phyloP scores from a whole-genome alignment of 2,329 filamentous ascomycete genomes.

The Cyphellophora attinorum region DNA sequence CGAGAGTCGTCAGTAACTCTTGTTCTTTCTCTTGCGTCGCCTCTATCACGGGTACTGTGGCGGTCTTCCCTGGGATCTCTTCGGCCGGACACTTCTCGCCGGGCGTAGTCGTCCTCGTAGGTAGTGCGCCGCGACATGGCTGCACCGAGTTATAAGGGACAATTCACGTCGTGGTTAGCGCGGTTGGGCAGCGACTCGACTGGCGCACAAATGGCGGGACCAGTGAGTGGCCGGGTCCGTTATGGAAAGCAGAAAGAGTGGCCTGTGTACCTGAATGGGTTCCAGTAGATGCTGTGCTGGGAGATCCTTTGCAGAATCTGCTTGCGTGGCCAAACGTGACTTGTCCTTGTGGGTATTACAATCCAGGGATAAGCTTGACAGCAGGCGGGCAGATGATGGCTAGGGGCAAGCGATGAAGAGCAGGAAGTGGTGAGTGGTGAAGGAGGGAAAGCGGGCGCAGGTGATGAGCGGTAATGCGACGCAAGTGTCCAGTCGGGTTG shows the following conservation, averaged over 20 bases:
- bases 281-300: too few relatives aligned
- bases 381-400: background rate
- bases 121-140: too few relatives aligned
- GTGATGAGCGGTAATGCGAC: conserved; percentile 1
- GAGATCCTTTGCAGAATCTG: too few relatives aligned
- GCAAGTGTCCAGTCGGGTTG: too few relatives aligned
- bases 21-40: background rate
- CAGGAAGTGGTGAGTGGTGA: too few relatives aligned
- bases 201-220: background rate
- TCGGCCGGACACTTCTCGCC: background rate
- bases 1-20: background rate
- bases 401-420: background rate
- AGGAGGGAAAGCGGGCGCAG: background rate
- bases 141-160: background rate
- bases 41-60: background rate
- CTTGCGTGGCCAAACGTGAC: background rate
- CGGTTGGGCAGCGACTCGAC: background rate
- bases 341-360: background rate
- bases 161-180: background rate
- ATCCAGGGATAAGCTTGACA: background rate
- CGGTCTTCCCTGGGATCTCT: background rate
- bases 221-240: background rate
- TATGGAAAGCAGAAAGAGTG: background rate
- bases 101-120: background rate
- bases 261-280: too few relatives aligned